Evolutionary conservation across 2,329 filamentous ascomycete genomes (phyloP).

Genomic region (Venturia oleaginea): DNA sequence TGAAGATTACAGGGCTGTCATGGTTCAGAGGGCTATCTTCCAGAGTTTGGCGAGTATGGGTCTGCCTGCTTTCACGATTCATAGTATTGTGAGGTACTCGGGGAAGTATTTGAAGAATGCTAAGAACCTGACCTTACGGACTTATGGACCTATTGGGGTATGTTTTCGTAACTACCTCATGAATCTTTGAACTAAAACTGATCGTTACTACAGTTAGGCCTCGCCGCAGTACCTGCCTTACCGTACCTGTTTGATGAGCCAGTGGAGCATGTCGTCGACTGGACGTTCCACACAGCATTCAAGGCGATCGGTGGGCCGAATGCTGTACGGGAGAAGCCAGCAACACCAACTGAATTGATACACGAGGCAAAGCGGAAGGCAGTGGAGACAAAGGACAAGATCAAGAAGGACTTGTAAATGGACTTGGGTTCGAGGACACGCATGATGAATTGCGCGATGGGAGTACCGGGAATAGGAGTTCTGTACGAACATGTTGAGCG

Average conservation of each 20-base stretch:
- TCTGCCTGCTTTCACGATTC: constrained; percentile 85
- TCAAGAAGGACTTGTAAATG: background rate
- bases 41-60: constrained; percentile 90
- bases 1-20: constrained; percentile 84
- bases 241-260: constrained; percentile 84
- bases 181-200: background rate
- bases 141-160: constrained; percentile 85
- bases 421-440: background rate
- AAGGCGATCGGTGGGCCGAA: constrained; percentile 59
- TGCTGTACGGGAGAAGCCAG: constrained; percentile 19
- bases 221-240: constrained; percentile 65
- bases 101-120: constrained; percentile 74
- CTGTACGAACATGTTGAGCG: background rate
- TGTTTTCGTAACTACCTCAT: constrained; percentile 31
- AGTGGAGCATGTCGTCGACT: constrained; percentile 86
- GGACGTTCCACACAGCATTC: constrained; percentile 77
- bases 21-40: constrained; percentile 85
- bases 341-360: background rate
- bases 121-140: constrained; percentile 67
- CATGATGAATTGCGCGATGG: background rate
- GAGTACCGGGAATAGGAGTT: background rate
- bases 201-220: constrained; percentile 41
- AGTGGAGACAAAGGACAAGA: background rate
- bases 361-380: constrained; percentile 2
- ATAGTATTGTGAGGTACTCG: constrained; percentile 84